Conservation (phyloP, 352 stramenopile genomes). For the Paralagenidium karlingii region DNA sequence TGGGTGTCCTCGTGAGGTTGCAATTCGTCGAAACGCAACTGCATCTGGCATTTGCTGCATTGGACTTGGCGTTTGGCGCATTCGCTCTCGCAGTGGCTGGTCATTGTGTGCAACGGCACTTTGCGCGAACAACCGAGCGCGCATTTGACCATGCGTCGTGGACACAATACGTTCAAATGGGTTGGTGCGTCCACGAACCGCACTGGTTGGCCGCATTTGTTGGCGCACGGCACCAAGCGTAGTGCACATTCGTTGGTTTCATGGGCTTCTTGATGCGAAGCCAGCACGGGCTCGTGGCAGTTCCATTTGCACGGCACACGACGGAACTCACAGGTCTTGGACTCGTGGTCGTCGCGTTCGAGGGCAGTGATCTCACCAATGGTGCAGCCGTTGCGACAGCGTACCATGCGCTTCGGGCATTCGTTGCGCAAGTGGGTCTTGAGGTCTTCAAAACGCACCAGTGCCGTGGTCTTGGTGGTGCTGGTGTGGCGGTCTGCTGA, state of each 20-base stretch:
- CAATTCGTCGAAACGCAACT: slow-evolving; percentile 22
- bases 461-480: neutral
- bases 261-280: slow-evolving; percentile 21
- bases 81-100: slow-evolving; percentile 14
- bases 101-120: slow-evolving; percentile 32
- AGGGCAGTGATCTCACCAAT: slow-evolving; percentile 21
- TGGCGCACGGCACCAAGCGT: slow-evolving; percentile 30
- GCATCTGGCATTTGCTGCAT: slow-evolving; percentile 18
- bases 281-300: slow-evolving; percentile 37
- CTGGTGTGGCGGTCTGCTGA: slow-evolving; percentile 1
- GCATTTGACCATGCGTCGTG: slow-evolving; percentile 20
- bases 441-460: slow-evolving; percentile 23
- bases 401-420: slow-evolving; percentile 33
- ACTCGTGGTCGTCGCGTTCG: slow-evolving; percentile 34
- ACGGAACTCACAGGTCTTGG: slow-evolving; percentile 21
- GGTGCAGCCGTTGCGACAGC: slow-evolving; percentile 54
- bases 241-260: slow-evolving; percentile 40
- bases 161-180: slow-evolving; percentile 20
- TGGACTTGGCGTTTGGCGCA: slow-evolving; percentile 27
- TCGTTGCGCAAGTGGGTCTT: slow-evolving; percentile 28
- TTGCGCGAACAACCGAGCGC: slow-evolving; percentile 29
- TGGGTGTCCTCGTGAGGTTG: slow-evolving; percentile 12
- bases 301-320: slow-evolving; percentile 41
- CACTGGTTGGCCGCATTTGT: slow-evolving; percentile 30
- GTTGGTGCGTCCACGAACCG: slow-evolving; percentile 19